A percentile compares a stretch with the other conserved stretches of the same genome.
These are phyloP conservation scores for Termitomyces sp. DNA, from an alignment of 768 basidiomycete species.

Conservation along the genomic window DNA sequence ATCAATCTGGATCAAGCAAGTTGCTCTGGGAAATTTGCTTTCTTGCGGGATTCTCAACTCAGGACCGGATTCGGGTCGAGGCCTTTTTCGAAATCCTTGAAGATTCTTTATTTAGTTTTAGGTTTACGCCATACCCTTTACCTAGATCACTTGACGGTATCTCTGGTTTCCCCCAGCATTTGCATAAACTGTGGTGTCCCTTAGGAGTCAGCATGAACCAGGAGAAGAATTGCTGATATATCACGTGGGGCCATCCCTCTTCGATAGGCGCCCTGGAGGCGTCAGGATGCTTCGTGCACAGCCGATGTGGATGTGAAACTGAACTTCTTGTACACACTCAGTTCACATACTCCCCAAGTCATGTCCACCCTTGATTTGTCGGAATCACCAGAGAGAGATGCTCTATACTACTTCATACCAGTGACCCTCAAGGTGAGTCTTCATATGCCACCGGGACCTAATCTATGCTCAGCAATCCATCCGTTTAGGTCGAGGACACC, in stretches of 20 bases:
- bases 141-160: background rate
- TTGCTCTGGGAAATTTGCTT: background rate
- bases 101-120: too few relatives aligned
- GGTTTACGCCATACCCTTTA: background rate
- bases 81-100: background rate
- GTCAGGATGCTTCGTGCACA: background rate
- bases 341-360: background rate
- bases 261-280: background rate
- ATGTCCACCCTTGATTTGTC: background rate
- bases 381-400: slow-evolving; percentile 4
- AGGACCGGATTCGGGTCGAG: background rate
- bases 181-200: background rate
- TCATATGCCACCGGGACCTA: background rate
- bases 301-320: background rate
- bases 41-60: background rate
- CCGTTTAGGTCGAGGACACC: slow-evolving; percentile 11
- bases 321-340: too few relatives aligned
- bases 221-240: background rate
- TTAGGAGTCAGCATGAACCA: too few relatives aligned
- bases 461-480: background rate
- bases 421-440: slow-evolving; percentile 8
- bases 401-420: slow-evolving; percentile 6
- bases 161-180: background rate
- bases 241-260: background rate
- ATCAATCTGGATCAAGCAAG: background rate